phyloP scores from a whole-genome alignment of 2,329 filamentous ascomycete species.

The Sclerotinia sclerotiorum region DNA sequence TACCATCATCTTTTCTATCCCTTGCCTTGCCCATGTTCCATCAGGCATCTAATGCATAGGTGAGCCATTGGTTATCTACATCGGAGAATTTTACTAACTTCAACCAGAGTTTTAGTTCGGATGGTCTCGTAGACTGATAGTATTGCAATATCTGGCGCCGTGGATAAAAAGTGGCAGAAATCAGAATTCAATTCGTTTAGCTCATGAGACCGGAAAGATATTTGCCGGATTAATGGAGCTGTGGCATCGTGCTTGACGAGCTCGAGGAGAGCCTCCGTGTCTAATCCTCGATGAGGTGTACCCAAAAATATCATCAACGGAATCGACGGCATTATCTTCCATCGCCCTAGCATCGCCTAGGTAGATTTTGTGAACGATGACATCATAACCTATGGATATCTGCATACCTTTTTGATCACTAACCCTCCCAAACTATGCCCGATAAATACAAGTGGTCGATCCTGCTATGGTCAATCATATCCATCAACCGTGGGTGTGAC shows the following conservation, averaged over 20 bases:
- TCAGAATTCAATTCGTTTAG: constrained; percentile 28
- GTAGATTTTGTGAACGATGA: not conserved
- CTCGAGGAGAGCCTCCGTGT: constrained; percentile 30
- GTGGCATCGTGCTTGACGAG: constrained; percentile 30
- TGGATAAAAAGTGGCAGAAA: constrained; percentile 26
- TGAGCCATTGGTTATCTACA: not conserved
- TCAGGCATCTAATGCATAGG: constrained; percentile 9
- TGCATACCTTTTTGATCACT: constrained; percentile 41
- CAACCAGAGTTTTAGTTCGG: constrained; percentile 28
- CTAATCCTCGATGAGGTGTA: constrained; percentile 34
- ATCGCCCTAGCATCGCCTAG: constrained; percentile 21
- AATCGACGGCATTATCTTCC: constrained; percentile 24
- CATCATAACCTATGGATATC: not conserved
- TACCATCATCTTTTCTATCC: constrained; percentile 23
- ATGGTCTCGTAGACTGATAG: constrained; percentile 31
- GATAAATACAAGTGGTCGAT: constrained; percentile 37
- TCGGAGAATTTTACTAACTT: constrained; percentile 12
- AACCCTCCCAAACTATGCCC: constrained; percentile 44
- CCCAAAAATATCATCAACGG: constrained; percentile 34
- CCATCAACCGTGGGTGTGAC: not conserved
- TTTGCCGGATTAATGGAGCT: constrained; percentile 30
- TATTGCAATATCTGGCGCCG: constrained; percentile 27
- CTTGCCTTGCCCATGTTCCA: constrained; percentile 23
- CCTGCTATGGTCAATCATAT: not conserved
- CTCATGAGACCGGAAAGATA: constrained; percentile 28